Base-by-base conservation (phyloP, 345 rosid species). In the Populus nigra region DNA sequence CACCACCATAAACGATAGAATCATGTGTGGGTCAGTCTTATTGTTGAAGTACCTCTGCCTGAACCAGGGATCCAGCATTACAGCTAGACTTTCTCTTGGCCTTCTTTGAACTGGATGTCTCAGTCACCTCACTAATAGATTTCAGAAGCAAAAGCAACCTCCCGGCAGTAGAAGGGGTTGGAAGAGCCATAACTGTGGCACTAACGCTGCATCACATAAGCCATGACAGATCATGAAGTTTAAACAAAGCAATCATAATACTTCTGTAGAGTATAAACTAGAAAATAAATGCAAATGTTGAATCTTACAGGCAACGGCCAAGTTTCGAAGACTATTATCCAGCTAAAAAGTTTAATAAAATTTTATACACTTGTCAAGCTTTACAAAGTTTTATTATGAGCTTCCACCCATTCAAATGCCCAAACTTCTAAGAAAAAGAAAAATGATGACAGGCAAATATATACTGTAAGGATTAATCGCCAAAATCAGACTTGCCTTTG, bases 141-240 rank as follows among this genome's bases (percentile, higher is more conserved):
- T 93, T 90, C 71, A 96, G 91, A 78, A 92, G 93, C 84, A 93
- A 83, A 84, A 92, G 96, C 87, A 95, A 84, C 86, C 97, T 93
- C 82, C 94, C 93, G 23, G 87, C 79, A 36, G 89, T 87, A 70
- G 83, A 83, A 72, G 91, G 83, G 76, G 87, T 84, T 80, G 91
- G 94, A 84, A 91, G 87, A 73, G 88, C 89, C 89, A 86, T 83
- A 77, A 93, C 91, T 71, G 91, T 89, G 35, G 93, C 97, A 83
- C 72, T 77, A 22, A 93, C 92, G 83, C 99, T 96, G 90, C 79
- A 79, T 38, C 68, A 75, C 76, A 62, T 77, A 81, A 77, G 49
- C 20, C 49, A 77, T 36, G 36, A 38, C n/a, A 65, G 53, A 73
- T 74, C 35, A 61, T 61, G 27, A 61, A 9, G 8, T n/a, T 61